phyloP scores from a whole-genome alignment of 345 rosid genomes.

The Psidium guajava region DNA sequence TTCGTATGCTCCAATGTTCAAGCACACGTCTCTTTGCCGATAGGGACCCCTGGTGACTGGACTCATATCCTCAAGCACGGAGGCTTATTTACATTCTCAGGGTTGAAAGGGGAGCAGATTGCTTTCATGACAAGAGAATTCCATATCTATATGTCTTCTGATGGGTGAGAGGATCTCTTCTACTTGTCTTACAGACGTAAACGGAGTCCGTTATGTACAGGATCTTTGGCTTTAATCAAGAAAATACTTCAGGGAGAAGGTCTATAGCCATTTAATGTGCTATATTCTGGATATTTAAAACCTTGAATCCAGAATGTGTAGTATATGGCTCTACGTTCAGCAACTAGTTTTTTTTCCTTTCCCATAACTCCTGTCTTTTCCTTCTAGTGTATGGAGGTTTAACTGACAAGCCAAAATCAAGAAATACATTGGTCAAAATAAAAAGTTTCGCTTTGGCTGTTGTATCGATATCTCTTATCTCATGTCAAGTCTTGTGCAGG shows the following conservation, averaged over 20 bases:
- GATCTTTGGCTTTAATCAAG: background rate
- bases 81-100: conserved; percentile 43
- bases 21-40: background rate
- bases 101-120: conserved; percentile 31
- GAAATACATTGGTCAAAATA: background rate
- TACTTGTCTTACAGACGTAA: background rate
- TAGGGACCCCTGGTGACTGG: conserved; percentile 59
- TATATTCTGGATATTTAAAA: background rate
- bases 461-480: background rate
- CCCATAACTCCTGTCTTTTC: background rate
- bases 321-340: background rate
- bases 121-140: conserved; percentile 34
- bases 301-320: background rate
- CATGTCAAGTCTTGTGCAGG: conserved; percentile 15
- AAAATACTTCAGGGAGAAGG: background rate
- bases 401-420: background rate
- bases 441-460: background rate
- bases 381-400: background rate
- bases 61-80: conserved; percentile 39
- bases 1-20: background rate
- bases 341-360: background rate
- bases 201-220: background rate
- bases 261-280: background rate
- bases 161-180: conserved; percentile 23
- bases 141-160: conserved; percentile 49